Conservation (phyloP, 179 eudicot genomes). For the Heliamphora pulchella region DNA sequence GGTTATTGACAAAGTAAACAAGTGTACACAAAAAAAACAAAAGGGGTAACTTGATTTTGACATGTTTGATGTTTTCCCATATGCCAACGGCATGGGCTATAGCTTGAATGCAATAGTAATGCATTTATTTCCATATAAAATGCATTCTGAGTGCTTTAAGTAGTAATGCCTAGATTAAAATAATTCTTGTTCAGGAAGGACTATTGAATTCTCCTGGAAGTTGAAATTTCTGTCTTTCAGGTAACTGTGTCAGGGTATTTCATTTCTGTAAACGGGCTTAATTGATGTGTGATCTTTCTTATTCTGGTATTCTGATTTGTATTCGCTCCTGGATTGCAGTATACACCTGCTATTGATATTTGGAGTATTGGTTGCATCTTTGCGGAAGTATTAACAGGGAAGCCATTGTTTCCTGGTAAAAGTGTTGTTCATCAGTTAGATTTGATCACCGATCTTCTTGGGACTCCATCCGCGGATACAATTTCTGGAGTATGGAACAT, state of each 20-base stretch:
- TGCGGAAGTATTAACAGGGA: conserved; percentile 80
- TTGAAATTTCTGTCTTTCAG: conserved; percentile 57
- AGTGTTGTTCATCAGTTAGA: conserved; percentile 92
- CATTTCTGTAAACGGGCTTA: conserved; percentile 29
- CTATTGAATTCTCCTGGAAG: conserved; percentile 66
- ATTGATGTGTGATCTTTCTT: conserved; percentile 17
- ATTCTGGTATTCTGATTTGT: conserved; percentile 22
- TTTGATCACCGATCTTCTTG: conserved; percentile 86
- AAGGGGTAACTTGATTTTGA: conserved; percentile 3
- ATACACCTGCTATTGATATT: conserved; percentile 90
- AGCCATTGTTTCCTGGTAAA: conserved; percentile 94
- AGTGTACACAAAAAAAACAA: neutral
- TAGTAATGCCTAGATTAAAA: conserved; percentile 53
- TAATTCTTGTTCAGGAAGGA: conserved; percentile 77
- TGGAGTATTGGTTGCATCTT: conserved; percentile 97
- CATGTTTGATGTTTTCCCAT: neutral
- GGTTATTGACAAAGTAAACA: neutral
- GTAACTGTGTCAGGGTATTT: conserved; percentile 46
- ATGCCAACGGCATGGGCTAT: conserved; percentile 12
- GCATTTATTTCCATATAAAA: conserved; percentile 10
- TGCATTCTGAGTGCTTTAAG: conserved; percentile 21
- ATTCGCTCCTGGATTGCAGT: conserved; percentile 45
- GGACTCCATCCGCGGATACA: conserved; percentile 70
- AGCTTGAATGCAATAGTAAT: neutral
- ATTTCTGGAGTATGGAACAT: conserved; percentile 62